Evolutionary conservation across 2,329 filamentous ascomycete genomes (phyloP).

Genomic region (Epichloe sylvatica): DNA sequence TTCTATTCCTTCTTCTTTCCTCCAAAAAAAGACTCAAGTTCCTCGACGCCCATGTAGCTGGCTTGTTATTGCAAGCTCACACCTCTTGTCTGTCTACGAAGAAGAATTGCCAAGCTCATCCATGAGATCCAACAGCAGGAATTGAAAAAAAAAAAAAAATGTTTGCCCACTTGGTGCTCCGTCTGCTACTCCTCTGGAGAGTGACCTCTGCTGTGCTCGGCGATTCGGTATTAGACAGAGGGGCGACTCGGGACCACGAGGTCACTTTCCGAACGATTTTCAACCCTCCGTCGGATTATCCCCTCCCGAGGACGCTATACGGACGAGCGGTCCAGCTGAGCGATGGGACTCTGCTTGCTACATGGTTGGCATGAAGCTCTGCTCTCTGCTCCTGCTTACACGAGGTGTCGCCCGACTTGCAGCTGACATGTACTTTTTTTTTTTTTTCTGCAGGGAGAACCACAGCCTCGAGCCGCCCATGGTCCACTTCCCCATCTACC

Average conservation of each 20-base stretch:
- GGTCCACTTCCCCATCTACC: neutral
- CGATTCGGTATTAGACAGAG: neutral
- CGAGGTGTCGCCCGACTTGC: no score
- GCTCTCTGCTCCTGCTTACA: no score
- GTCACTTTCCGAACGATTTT: neutral
- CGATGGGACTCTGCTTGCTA: neutral
- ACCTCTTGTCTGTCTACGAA: neutral
- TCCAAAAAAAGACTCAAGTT: no score
- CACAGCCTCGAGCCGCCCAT: neutral
- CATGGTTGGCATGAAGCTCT: neutral
- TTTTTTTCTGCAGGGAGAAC: neutral
- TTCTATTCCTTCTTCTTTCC: no score
- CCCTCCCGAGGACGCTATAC: neutral
- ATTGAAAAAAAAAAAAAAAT: neutral
- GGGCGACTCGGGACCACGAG: neutral
- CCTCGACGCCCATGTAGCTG: no score
- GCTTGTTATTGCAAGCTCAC: neutral
- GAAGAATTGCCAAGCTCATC: neutral
- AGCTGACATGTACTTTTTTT: neutral
- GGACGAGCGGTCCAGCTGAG: neutral
- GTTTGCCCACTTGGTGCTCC: neutral
- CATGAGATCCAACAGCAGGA: no score
- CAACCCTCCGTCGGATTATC: neutral
- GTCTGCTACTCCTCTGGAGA: neutral
- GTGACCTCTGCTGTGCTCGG: neutral